These are phyloP conservation scores for Meripilus lineatus DNA, from an alignment of 1,284 basidiomycete genomes.

Conservation along the genomic window DNA sequence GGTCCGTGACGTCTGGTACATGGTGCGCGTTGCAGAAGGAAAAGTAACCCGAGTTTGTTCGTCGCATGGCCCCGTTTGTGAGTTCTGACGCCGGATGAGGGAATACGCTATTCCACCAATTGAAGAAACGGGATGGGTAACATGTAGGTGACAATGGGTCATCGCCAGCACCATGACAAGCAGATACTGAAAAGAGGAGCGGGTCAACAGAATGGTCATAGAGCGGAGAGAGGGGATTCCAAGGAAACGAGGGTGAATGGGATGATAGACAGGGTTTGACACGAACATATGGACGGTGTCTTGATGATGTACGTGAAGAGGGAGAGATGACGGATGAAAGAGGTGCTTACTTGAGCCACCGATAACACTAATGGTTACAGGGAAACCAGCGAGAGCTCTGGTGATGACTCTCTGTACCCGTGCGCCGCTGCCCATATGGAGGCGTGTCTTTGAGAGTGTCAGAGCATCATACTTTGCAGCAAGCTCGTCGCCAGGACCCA, in stretches of 20 bases:
- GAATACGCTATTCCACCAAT: slow-evolving; percentile 94
- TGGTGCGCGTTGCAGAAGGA: slow-evolving; percentile 89
- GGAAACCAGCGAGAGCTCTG: slow-evolving; percentile 80
- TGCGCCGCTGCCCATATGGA: slow-evolving; percentile 81
- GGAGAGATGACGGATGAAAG: slow-evolving; percentile 5
- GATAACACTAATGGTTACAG: slow-evolving; percentile 86
- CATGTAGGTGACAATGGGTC: slow-evolving; percentile 83
- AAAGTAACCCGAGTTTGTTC: slow-evolving; percentile 89
- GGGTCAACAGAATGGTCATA: slow-evolving; percentile 5
- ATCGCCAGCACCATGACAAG: slow-evolving; percentile 91
- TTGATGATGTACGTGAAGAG: neutral
- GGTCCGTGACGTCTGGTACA: slow-evolving; percentile 86
- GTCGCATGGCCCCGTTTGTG: slow-evolving; percentile 90
- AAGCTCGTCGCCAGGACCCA: slow-evolving; percentile 77
- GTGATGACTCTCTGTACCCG: slow-evolving; percentile 81
- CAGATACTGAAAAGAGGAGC: slow-evolving; percentile 54
- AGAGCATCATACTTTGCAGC: slow-evolving; percentile 77
- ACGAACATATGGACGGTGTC: neutral
- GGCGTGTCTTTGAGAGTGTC: slow-evolving; percentile 68
- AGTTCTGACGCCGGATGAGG: slow-evolving; percentile 92
- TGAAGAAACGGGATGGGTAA: slow-evolving; percentile 88
- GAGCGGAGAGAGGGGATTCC: slow-evolving; percentile 3
- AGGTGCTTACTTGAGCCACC: slow-evolving; percentile 77
- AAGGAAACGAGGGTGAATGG: slow-evolving; percentile 7
- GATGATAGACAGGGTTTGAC: slow-evolving; percentile 1